phyloP scores from a whole-genome alignment of 352 stramenopile species.

The Pythium volutum region DNA sequence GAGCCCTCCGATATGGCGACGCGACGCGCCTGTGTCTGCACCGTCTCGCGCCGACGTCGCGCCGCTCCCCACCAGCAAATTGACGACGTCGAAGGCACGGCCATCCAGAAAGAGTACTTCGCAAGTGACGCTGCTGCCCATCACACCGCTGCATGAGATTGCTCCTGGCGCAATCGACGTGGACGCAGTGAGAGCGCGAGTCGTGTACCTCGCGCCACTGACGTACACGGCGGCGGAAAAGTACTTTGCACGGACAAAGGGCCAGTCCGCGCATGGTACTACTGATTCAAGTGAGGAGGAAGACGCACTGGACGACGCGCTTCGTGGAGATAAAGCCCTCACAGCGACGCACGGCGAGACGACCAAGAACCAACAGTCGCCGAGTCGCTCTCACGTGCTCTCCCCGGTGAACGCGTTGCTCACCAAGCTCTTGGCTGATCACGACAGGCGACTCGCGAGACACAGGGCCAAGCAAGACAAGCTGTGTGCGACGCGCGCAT shows the following conservation, averaged over 20 bases:
- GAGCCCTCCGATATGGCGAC: background rate
- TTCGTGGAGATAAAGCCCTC: background rate
- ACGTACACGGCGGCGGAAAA: slow-evolving; percentile 25
- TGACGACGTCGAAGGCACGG: background rate
- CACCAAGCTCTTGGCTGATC: slow-evolving; percentile 6
- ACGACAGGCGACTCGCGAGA: background rate
- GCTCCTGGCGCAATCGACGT: slow-evolving; percentile 12
- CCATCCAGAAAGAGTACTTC: background rate
- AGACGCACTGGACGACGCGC: background rate
- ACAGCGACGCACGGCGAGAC: background rate
- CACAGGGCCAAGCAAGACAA: slow-evolving; percentile 15
- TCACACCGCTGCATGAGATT: slow-evolving; percentile 24
- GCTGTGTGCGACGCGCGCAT: background rate
- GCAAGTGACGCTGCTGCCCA: slow-evolving; percentile 17
- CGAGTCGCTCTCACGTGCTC: background rate
- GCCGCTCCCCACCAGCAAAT: background rate
- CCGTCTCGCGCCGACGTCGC: background rate
- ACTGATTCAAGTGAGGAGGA: background rate
- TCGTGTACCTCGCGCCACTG: slow-evolving; percentile 27
- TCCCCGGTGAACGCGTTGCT: slow-evolving; percentile 5
- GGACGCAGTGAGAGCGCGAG: slow-evolving; percentile 11
- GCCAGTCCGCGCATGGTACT: background rate
- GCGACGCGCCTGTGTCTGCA: background rate
- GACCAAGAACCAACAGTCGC: background rate
- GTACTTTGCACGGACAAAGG: slow-evolving; percentile 22